A percentile compares a stretch with the other conserved stretches of the same genome.
These are phyloP conservation scores for Trypanosoma vivax DNA, from an alignment of 208 protist genomes.

Conservation along the genomic window DNA sequence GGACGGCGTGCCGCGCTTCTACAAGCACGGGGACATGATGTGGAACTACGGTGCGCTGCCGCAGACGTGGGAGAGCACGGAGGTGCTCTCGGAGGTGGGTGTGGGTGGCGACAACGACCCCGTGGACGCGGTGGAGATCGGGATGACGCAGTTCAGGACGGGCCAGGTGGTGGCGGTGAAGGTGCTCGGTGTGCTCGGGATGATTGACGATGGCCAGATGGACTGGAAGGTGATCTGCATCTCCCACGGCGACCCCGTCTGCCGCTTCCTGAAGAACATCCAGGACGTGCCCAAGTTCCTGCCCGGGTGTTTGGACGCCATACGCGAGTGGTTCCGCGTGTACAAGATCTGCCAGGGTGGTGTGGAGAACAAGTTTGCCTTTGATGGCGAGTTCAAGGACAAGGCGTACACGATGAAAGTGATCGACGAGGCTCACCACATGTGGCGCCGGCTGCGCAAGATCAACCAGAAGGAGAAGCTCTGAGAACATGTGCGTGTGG, in stretches of 20 bases:
- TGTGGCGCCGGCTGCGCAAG: slow-evolving; percentile 89
- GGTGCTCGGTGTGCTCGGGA: slow-evolving; percentile 87
- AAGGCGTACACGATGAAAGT: slow-evolving; percentile 82
- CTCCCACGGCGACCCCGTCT: slow-evolving; percentile 84
- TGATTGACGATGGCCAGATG: slow-evolving; percentile 94
- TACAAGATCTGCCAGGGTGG: slow-evolving; percentile 92
- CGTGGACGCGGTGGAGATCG: slow-evolving; percentile 89
- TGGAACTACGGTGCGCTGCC: slow-evolving; percentile 96
- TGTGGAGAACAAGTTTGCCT: slow-evolving; percentile 90
- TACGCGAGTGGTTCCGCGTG: slow-evolving; percentile 88
- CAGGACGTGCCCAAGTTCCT: slow-evolving; percentile 84
- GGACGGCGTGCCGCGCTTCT: slow-evolving; percentile 93
- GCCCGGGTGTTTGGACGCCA: slow-evolving; percentile 81
- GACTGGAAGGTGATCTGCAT: slow-evolving; percentile 94
- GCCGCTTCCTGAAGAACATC: slow-evolving; percentile 88
- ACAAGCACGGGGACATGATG: slow-evolving; percentile 95
- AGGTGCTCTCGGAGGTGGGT: slow-evolving; percentile 76
- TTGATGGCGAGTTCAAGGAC: slow-evolving; percentile 86
- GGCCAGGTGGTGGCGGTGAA: slow-evolving; percentile 82
- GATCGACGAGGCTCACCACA: slow-evolving; percentile 87
- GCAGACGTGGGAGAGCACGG: slow-evolving; percentile 95
- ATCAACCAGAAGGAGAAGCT: slow-evolving; percentile 77
- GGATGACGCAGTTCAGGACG: slow-evolving; percentile 72
- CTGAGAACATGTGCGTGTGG: slow-evolving; percentile 18
- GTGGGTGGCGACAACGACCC: slow-evolving; percentile 90